A percentile compares a stretch with the other conserved stretches of the same genome.
These are phyloP conservation scores for Rhodotorula sp. DNA, from an alignment of 1,284 basidiomycete species.

Conservation along the genomic window DNA sequence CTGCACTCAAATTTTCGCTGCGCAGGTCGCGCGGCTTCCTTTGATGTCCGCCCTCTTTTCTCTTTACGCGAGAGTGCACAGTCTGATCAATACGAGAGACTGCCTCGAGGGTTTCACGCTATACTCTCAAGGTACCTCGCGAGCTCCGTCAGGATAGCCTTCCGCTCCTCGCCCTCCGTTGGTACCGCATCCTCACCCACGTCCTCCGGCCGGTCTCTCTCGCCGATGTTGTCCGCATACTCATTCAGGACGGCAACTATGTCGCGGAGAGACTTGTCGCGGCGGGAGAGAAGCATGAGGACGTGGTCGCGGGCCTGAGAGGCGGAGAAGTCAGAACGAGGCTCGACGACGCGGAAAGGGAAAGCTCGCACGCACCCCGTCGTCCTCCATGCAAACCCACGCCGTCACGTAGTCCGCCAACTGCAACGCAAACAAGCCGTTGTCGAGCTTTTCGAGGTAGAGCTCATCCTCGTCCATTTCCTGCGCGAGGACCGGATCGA, in stretches of 20 bases:
- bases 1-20: too few species aligned
- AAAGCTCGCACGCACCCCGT: slow-evolving; percentile 65
- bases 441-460: slow-evolving; percentile 79
- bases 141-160: slow-evolving; percentile 66
- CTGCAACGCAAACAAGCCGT: slow-evolving; percentile 83
- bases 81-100: background rate
- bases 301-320: slow-evolving; percentile 70
- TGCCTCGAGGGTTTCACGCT: slow-evolving; percentile 1
- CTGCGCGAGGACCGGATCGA: slow-evolving; percentile 55
- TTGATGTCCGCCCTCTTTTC: too few species aligned
- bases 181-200: slow-evolving; percentile 39
- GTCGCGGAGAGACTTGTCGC: slow-evolving; percentile 63
- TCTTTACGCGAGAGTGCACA: too few species aligned
- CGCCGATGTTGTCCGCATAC: slow-evolving; percentile 70
- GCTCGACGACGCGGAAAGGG: slow-evolving; percentile 11
- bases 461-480: slow-evolving; percentile 69
- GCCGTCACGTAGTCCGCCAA: slow-evolving; percentile 88
- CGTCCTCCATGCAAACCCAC: slow-evolving; percentile 97
- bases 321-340: slow-evolving; percentile 8
- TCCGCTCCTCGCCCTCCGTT: slow-evolving; percentile 52
- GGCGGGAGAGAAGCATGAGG: slow-evolving; percentile 68
- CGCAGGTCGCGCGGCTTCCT: too few species aligned
- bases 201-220: slow-evolving; percentile 39
- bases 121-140: slow-evolving; percentile 58
- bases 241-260: slow-evolving; percentile 64